phyloP scores from a whole-genome alignment of 2,329 filamentous ascomycete genomes.

The Penicillium sp. region DNA sequence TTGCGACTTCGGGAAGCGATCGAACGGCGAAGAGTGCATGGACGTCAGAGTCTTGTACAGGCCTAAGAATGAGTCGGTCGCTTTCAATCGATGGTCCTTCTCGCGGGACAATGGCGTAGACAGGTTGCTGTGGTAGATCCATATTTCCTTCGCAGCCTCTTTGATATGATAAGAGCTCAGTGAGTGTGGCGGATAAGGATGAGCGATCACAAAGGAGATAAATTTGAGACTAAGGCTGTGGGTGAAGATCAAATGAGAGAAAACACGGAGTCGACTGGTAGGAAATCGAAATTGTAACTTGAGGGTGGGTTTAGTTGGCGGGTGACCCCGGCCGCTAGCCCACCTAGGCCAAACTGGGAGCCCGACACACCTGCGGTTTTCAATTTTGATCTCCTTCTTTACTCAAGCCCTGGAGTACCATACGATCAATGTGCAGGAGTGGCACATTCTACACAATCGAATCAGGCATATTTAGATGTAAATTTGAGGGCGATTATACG shows the following conservation, averaged over 20 bases:
- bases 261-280: background rate
- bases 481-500: too few relatives aligned
- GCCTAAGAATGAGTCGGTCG: constrained; percentile 24
- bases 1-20: constrained; percentile 25
- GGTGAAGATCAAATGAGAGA: background rate
- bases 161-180: background rate
- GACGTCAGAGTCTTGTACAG: constrained; percentile 21
- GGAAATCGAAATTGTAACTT: background rate
- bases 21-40: constrained; percentile 27
- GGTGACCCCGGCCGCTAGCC: background rate
- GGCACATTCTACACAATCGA: too few relatives aligned
- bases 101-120: constrained; percentile 15
- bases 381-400: too few relatives aligned
- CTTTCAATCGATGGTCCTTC: constrained; percentile 17
- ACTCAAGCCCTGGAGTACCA: too few relatives aligned
- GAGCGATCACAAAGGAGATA: background rate
- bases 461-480: too few relatives aligned
- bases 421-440: too few relatives aligned
- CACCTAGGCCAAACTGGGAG: background rate
- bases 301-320: background rate
- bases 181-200: too few relatives aligned
- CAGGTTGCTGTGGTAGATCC: constrained; percentile 13
- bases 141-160: background rate
- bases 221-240: background rate
- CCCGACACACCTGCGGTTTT: background rate